phyloP scores from a whole-genome alignment of 495 filamentous ascomycete species.

The Staphylotrichum tortipilum region DNA sequence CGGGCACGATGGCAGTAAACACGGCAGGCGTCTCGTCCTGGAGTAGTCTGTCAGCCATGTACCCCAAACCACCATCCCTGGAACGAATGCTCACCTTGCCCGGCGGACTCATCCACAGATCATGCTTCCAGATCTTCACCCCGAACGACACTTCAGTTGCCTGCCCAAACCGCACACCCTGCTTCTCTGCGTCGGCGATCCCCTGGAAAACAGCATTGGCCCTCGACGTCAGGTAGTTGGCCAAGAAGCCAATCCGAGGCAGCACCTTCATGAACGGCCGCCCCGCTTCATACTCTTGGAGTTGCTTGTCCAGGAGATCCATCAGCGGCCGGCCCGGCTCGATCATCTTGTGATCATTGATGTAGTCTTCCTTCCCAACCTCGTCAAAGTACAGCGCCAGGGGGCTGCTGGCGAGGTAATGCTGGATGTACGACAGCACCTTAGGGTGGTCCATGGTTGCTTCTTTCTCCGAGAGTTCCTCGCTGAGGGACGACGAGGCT shows the following conservation, averaged over 20 bases:
- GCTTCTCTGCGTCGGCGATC: slow-evolving; percentile 47
- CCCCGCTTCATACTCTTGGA: slow-evolving; percentile 35
- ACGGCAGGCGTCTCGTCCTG: slow-evolving; percentile 26
- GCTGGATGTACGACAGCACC: slow-evolving; percentile 45
- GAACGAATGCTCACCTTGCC: slow-evolving; percentile 10
- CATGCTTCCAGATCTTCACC: slow-evolving; percentile 30
- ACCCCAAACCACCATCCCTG: neutral
- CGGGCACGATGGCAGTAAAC: slow-evolving; percentile 29
- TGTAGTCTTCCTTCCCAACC: slow-evolving; percentile 20
- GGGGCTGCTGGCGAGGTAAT: slow-evolving; percentile 39
- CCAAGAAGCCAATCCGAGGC: slow-evolving; percentile 37
- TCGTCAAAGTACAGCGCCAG: slow-evolving; percentile 35
- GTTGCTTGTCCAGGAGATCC: slow-evolving; percentile 38
- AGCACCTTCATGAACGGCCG: slow-evolving; percentile 31
- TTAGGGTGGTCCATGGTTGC: slow-evolving; percentile 46
- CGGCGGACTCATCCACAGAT: slow-evolving; percentile 21
- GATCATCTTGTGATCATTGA: slow-evolving; percentile 24
- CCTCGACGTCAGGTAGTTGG: slow-evolving; percentile 32
- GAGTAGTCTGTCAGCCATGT: slow-evolving; percentile 7
- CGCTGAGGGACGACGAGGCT: slow-evolving; percentile 32
- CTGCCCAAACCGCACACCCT: slow-evolving; percentile 46
- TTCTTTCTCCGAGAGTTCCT: slow-evolving; percentile 49
- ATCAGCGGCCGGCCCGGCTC: slow-evolving; percentile 32
- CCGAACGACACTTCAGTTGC: slow-evolving; percentile 30
- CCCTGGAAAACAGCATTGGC: slow-evolving; percentile 38